phyloP scores from a whole-genome alignment of 345 rosid species.

The Eucalyptus microcorys region DNA sequence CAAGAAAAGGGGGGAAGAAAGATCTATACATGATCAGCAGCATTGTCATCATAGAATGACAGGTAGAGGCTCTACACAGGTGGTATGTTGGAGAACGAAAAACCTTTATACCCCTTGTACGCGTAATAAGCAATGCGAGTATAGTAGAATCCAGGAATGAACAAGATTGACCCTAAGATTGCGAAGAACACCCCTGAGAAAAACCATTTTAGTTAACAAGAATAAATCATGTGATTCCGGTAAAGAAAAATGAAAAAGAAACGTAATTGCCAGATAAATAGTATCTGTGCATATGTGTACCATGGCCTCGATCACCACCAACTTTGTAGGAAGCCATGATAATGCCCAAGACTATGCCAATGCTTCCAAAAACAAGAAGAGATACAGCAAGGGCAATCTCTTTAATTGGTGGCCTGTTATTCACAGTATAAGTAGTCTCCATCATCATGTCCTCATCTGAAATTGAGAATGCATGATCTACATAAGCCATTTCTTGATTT shows the following conservation, averaged over 20 bases:
- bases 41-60: background rate
- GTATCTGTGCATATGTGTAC: conserved; percentile 4
- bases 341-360: conserved; percentile 57
- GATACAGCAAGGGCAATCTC: conserved; percentile 89
- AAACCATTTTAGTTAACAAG: background rate
- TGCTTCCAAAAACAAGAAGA: conserved; percentile 77
- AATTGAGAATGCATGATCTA: conserved; percentile 93
- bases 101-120: conserved; percentile 92
- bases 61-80: conserved; percentile 30
- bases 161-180: conserved; percentile 66
- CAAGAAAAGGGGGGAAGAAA: background rate
- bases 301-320: conserved; percentile 90
- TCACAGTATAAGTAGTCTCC: conserved; percentile 49
- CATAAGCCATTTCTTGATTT: conserved; percentile 61
- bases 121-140: conserved; percentile 93
- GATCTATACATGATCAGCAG: background rate
- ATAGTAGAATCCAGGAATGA: conserved; percentile 90
- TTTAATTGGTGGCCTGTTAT: conserved; percentile 79
- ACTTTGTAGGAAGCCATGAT: conserved; percentile 64
- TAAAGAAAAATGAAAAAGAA: background rate
- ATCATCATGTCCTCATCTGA: conserved; percentile 89
- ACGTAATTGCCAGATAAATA: conserved; percentile 5
- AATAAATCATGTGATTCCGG: background rate
- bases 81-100: conserved; percentile 91
- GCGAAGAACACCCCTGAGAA: conserved; percentile 79